A percentile compares a stretch with the other conserved stretches of the same genome.
These are phyloP conservation scores for Sungouiozyma ichnusensis DNA, from an alignment of 805 yeast species.

Conservation along the genomic window DNA sequence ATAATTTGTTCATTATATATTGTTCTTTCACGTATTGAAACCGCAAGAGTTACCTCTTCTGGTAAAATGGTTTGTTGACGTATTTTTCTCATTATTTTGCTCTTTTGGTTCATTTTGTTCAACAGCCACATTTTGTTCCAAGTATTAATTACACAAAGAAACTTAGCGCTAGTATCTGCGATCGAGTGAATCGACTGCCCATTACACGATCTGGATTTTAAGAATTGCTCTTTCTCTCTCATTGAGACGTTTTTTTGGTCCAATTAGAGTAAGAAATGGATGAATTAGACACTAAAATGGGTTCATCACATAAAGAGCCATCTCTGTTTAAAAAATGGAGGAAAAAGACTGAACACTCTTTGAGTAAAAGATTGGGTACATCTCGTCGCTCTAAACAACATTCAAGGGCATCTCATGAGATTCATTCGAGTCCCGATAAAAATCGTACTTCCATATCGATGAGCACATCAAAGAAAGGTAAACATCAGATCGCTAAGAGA, in stretches of 20 bases:
- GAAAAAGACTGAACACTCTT: not conserved
- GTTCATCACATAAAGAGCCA: too few species aligned
- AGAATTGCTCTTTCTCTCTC: too few species aligned
- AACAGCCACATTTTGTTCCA: too few species aligned
- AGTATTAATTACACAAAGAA: too few species aligned
- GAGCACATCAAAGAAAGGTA: slow-evolving; percentile 9
- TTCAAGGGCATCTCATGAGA: not conserved
- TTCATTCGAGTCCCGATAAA: not conserved
- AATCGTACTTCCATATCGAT: slow-evolving; percentile 2
- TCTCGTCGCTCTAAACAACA: not conserved
- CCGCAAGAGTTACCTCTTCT: not conserved
- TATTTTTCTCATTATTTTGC: not conserved
- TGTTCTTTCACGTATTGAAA: not conserved
- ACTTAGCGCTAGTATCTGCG: too few species aligned
- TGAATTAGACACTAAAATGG: not conserved
- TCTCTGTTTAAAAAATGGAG: not conserved
- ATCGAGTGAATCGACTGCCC: too few species aligned
- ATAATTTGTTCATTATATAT: not conserved
- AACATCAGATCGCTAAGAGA: slow-evolving; percentile 13
- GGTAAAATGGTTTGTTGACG: not conserved
- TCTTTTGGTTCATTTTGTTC: not conserved
- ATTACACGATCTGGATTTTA: too few species aligned
- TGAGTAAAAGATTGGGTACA: not conserved
- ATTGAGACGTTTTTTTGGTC: too few species aligned
- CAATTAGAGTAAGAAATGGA: not conserved